Evolutionary conservation across 495 filamentous ascomycete species (phyloP), one percentile per base, ranked within the genome.

Genomic region (Friedmanniomyces simplex): DNA sequence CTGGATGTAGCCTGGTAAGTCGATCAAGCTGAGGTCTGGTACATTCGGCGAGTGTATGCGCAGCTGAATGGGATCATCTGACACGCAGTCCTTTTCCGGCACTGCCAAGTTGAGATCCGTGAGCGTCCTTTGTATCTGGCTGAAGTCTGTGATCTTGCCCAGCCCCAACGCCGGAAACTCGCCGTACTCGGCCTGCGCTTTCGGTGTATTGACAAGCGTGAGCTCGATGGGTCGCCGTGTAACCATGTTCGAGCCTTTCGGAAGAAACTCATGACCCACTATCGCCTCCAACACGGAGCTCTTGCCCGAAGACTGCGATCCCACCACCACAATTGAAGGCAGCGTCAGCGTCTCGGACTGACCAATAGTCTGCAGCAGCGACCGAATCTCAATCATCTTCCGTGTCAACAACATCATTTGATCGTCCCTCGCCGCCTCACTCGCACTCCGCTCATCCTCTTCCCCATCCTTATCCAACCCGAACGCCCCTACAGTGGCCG

Each of bases 331-430:
- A 57, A 99, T 99, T 1, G 93, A 95, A 0, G 93, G 93, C 39
- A 97, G 72, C 4, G 85, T 91, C 39, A 99, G 75, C 13, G 86
- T 79, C 59, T 83, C 86, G 6, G 90, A 91, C 73, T 99, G 90
- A 42, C 93, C 93, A 47, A 99, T 86, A 20, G 84, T 82, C 66
- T 91, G 84, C 7, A 99, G 75, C 41, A 99, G 89, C 60, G 84
- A 89, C 59, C 94, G 76, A 52, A 99, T 97, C 69, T 99, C 91
- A 66, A 99, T 99, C 93, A 99, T 99, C 71, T 95, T 95, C 73
- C 91, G 91, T 0, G 93, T 99, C 69, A 99, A 76, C 62, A 95
- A 75, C 93, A 99, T 99, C 91, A 99, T 99, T 70, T 99, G 93
- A 66, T 99, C 93, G 66, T 99, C 91, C 65, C 85, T 82, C 4